Evolutionary conservation across 2,329 filamentous ascomycete genomes (phyloP), one percentile per base, ranked within the genome.

Genomic region (Tothia fuscella): DNA sequence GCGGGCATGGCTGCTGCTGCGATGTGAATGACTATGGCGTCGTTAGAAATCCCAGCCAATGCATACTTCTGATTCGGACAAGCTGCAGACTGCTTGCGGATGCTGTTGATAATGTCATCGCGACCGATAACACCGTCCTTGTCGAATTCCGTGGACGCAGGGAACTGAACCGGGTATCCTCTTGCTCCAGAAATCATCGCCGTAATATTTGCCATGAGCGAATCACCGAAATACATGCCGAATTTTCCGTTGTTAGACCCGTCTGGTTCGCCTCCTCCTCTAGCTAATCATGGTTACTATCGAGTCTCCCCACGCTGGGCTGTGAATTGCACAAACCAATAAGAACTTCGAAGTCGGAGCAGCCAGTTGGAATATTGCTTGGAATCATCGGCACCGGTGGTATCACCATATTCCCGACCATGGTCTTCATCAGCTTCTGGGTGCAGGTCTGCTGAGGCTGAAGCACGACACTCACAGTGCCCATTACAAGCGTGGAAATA

Each of bases 111-210:
- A 32, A 43, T 43, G 17, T 43, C 34, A 7, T 14, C 33, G 26
- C 26, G 26, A 14, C 26, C 26, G 14, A 29, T 29, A 6, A 26
- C 21, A 5, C 41, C 41, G 10, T 43, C 14, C 7, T 21, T 19
- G 5, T 29, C 20, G 4, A 33, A 41, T 16, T 26, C 34, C 21
- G 37, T 34, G 3, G 14, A 12, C 1, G 38, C 43, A 12, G 43
- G 43, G 25, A 43, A 45, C 22, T 45, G 30, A 6, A 45, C 43
- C 3, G 43, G 16, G 19, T 45, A 42, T 10, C 43, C 43, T 3
- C 61, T 63, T 6, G 62, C 57, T n/a, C 65, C 47, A 41, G 51
- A 51, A 41, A 52, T 56, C 42, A 61, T 55, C 9, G 56, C 57
- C n/a, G 59, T 59, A 1, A 61, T 44, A 31, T 53, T 53, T 39